Conservation (phyloP, 345 rosid species). For the Pugionium cornutum region DNA sequence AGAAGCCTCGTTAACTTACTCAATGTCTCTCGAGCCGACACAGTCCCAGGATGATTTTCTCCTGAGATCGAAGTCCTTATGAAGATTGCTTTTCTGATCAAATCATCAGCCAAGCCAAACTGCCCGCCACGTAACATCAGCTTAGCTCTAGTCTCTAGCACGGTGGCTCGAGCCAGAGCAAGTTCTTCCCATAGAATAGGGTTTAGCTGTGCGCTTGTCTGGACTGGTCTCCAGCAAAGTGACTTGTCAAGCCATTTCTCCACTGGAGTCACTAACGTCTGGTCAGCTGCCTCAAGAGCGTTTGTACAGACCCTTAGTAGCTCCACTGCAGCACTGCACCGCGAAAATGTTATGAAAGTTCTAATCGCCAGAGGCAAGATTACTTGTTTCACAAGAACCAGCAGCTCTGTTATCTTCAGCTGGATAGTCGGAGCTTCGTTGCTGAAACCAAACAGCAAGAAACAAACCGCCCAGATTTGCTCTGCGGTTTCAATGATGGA, state of each 20-base stretch:
- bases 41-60: constrained; percentile 79
- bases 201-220: constrained; percentile 83
- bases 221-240: constrained; percentile 86
- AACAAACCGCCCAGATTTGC: constrained; percentile 86
- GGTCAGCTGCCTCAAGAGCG: constrained; percentile 84
- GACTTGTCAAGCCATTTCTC: constrained; percentile 85
- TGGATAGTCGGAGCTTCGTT: constrained; percentile 64
- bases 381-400: constrained; percentile 59
- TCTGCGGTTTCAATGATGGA: constrained; percentile 56
- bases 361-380: constrained; percentile 74
- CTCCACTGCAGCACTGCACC: constrained; percentile 81
- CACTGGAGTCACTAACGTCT: constrained; percentile 78
- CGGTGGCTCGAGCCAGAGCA: constrained; percentile 79
- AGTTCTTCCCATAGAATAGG: constrained; percentile 94
- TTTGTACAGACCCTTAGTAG: constrained; percentile 83
- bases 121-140: constrained; percentile 85
- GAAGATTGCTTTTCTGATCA: constrained; percentile 81
- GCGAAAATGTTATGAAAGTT: constrained; percentile 73
- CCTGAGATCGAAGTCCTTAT: constrained; percentile 88
- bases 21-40: constrained; percentile 75
- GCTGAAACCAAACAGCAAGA: constrained; percentile 73
- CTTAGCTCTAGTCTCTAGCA: constrained; percentile 91
- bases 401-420: constrained; percentile 66
- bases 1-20: constrained; percentile 82
- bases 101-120: constrained; percentile 80